phyloP scores from a whole-genome alignment of 202 grass and related monocot species.

The Zoysia matrella region DNA sequence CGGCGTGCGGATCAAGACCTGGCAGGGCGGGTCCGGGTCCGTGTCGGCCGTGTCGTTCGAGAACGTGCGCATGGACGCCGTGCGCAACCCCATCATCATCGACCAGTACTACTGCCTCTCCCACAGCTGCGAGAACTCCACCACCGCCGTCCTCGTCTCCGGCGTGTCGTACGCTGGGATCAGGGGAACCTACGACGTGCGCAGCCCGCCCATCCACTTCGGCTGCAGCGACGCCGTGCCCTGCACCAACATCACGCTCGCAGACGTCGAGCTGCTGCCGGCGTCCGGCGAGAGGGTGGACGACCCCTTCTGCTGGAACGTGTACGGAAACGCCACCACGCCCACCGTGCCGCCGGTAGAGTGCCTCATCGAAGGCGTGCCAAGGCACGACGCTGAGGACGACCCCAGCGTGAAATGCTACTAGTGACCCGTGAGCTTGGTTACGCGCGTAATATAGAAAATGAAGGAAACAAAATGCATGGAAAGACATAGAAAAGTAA shows the following conservation, averaged over 20 bases:
- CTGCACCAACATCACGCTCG: conserved; percentile 88
- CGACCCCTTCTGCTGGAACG: conserved; percentile 90
- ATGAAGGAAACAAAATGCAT: no score
- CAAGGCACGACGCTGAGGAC: conserved; percentile 19
- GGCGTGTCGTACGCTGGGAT: no score
- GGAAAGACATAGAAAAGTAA: no score
- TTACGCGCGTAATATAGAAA: no score
- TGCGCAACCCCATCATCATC: conserved; percentile 97
- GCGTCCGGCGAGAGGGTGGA: conserved; percentile 48
- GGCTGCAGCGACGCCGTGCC: conserved; percentile 81
- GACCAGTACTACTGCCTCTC: conserved; percentile 97
- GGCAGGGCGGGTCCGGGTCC: no score
- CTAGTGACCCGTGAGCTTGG: background rate
- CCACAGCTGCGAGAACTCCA: conserved; percentile 26
- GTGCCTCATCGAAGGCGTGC: conserved; percentile 69
- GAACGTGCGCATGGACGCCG: conserved; percentile 78
- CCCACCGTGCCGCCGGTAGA: conserved; percentile 71
- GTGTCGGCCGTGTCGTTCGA: no score
- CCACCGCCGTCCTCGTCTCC: no score
- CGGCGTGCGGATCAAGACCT: no score
- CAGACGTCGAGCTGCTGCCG: conserved; percentile 79
- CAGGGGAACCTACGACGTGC: no score
- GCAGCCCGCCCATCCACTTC: no score
- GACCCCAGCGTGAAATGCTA: conserved; percentile 53
- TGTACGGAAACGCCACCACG: background rate